Conservation (phyloP, 495 filamentous ascomycete species). For the Geoglossum glabrum region DNA sequence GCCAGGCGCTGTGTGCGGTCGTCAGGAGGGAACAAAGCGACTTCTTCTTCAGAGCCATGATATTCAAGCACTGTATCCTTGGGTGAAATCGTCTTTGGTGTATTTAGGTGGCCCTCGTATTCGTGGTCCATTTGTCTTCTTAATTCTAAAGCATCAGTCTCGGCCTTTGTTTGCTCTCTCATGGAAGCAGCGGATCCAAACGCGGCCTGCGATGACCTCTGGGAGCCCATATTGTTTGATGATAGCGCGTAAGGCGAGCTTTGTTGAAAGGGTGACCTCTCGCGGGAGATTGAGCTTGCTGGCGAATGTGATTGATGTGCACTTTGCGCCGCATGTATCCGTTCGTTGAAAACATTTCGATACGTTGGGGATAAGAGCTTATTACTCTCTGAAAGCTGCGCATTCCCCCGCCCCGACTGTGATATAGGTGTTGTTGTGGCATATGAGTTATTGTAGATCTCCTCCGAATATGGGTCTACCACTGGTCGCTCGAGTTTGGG, state of each 20-base stretch:
- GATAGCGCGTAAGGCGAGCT: conserved; percentile 39
- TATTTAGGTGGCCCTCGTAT: conserved; percentile 15
- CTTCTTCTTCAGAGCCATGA: conserved; percentile 47
- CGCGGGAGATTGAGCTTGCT: conserved; percentile 33
- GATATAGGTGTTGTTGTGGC: not conserved
- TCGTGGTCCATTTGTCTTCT: conserved; percentile 23
- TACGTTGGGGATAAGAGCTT: conserved; percentile 30
- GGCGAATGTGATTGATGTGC: conserved; percentile 43
- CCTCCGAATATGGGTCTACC: conserved; percentile 68
- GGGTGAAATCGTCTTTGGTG: conserved; percentile 81
- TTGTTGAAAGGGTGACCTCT: conserved; percentile 65
- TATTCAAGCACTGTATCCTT: conserved; percentile 85
- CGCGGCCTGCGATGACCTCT: conserved; percentile 19
- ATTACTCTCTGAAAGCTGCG: conserved; percentile 19
- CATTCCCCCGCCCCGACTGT: not conserved
- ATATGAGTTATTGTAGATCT: conserved; percentile 51
- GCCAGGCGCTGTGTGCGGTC: not conserved
- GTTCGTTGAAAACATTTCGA: conserved; percentile 48
- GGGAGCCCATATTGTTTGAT: conserved; percentile 12
- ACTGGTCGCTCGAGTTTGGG: conserved; percentile 74
- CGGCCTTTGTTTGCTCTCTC: conserved; percentile 37
- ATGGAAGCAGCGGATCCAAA: conserved; percentile 37
- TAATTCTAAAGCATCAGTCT: conserved; percentile 32
- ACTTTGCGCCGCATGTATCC: conserved; percentile 58
- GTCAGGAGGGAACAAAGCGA: conserved; percentile 47